These are phyloP conservation scores for Leucaena leucocephala DNA, from an alignment of 306 rosid species.

Conservation along the genomic window DNA sequence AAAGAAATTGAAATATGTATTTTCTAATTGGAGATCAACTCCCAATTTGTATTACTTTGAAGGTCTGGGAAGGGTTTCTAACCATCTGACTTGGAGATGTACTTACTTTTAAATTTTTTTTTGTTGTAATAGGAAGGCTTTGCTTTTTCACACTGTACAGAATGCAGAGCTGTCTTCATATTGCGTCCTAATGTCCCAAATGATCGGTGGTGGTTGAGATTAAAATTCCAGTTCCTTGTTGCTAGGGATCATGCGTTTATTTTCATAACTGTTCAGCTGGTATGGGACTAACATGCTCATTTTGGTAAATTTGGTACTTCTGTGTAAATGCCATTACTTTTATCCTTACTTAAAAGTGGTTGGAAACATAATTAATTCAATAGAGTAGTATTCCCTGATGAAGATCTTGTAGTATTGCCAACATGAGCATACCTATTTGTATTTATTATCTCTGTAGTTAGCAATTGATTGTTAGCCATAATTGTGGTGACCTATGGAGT, in stretches of 20 bases:
- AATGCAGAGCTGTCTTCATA: conserved; percentile 87
- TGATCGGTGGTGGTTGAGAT: conserved; percentile 98
- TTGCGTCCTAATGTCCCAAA: conserved; percentile 91
- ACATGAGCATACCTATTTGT: conserved; percentile 7
- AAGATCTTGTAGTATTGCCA: background rate
- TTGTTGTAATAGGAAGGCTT: conserved; percentile 79
- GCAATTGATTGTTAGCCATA: conserved; percentile 8
- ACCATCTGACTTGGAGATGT: conserved; percentile 20
- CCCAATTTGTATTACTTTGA: conserved; percentile 12
- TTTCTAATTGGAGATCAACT: conserved; percentile 26
- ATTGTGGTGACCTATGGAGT: conserved; percentile 1
- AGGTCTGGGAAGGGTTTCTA: conserved; percentile 3
- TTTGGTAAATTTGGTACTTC: conserved; percentile 27
- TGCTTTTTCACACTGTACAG: conserved; percentile 98
- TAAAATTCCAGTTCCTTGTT: conserved; percentile 95
- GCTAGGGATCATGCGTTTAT: conserved; percentile 97
- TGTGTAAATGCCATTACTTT: conserved; percentile 14
- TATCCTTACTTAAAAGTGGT: background rate
- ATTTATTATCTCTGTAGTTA: conserved; percentile 7
- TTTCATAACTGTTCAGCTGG: conserved; percentile 90
- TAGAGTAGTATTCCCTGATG: background rate
- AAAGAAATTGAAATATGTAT: background rate
- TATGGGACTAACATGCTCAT: conserved; percentile 42
- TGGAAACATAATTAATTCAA: background rate
- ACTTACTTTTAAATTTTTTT: conserved; percentile 36